Conservation (phyloP, 495 filamentous ascomycete genomes). For the Penicillium parvum region DNA sequence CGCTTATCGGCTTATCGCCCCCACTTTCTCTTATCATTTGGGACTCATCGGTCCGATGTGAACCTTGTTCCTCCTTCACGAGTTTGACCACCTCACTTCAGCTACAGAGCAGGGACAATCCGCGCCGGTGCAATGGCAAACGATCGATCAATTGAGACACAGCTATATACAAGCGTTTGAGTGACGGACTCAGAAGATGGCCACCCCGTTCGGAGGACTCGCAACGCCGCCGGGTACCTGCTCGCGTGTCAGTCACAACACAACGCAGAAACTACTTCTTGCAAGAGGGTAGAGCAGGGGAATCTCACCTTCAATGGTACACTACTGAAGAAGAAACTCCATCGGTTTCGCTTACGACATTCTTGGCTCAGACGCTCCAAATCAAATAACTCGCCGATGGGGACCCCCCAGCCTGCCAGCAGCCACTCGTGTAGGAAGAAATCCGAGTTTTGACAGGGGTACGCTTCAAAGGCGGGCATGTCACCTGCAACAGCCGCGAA, state of each 20-base stretch:
- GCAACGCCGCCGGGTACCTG: conserved; percentile 45
- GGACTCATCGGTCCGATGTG: neutral
- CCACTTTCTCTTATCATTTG: neutral
- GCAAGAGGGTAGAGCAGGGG: conserved; percentile 6
- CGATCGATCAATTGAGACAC: too few species aligned
- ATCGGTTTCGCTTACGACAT: conserved; percentile 41
- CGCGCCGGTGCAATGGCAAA: too few species aligned
- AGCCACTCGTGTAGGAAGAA: conserved; percentile 49
- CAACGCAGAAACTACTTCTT: conserved; percentile 17
- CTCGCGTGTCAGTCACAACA: neutral
- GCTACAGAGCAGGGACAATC: too few species aligned
- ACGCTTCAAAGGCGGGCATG: conserved; percentile 42
- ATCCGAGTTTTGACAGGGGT: conserved; percentile 25
- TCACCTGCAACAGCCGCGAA: conserved; percentile 54
- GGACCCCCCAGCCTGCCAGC: conserved; percentile 52
- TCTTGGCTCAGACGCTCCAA: conserved; percentile 43
- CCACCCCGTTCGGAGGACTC: conserved; percentile 49
- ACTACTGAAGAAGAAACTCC: conserved; percentile 52
- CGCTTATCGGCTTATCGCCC: neutral
- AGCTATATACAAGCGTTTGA: too few species aligned
- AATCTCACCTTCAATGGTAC: conserved; percentile 49
- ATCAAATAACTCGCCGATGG: conserved; percentile 59
- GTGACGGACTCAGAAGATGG: conserved; percentile 45
- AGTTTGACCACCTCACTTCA: too few species aligned
- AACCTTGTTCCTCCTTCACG: too few species aligned